Evolutionary conservation across 345 rosid genomes (phyloP), one percentile per base, ranked within the genome.

Genomic region (Populus ilicifolia): DNA sequence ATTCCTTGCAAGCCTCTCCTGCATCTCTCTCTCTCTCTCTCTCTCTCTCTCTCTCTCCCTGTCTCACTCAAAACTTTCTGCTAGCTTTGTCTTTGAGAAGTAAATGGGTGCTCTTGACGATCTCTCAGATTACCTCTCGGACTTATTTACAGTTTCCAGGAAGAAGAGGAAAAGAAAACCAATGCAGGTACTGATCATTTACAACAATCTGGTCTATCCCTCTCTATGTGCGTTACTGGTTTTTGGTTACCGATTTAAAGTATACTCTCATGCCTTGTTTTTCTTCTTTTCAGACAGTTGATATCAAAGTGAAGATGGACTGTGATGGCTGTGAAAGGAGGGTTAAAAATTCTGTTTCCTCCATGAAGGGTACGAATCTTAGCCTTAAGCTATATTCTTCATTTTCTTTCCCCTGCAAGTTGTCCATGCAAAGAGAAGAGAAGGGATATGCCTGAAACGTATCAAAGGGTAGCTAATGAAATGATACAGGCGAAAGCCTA

Each of bases 241-340:
- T 46, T 67, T 18, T 13, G 13, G 11, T 35, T 39, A 4, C 8
- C 7, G 72, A n/a, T n/a, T 64, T 29, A 46, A 44, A 16, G 25
- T 21, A 16, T 6, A 10, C 13, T 41, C 44, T 41, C 13, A 41
- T 41, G 44, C 12, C 2, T 41, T 41, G 13, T 5, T 74, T 70
- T 63, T 38, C 29, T 71, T 13, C 33, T 14, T n/a, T 66, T 30
- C 84, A 87, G 90, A 87, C 88, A 5, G 91, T 88, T 69, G 89
- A 88, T 1, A 88, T 88, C 77, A 88, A 88, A 80, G 89, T 88
- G 81, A 88, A 88, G 74, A 88, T 88, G 91, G 91, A 88, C 64
- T 88, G 91, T 39, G 91, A 86, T 27, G 91, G 91, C 69, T 86
- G 91, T 38, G 91, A 86, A 82, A 84, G 91, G 72, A 83, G 73